Evolutionary conservation across 2,329 filamentous ascomycete genomes (phyloP).

Genomic region (Paraphaeosphaeria sporulosa): DNA sequence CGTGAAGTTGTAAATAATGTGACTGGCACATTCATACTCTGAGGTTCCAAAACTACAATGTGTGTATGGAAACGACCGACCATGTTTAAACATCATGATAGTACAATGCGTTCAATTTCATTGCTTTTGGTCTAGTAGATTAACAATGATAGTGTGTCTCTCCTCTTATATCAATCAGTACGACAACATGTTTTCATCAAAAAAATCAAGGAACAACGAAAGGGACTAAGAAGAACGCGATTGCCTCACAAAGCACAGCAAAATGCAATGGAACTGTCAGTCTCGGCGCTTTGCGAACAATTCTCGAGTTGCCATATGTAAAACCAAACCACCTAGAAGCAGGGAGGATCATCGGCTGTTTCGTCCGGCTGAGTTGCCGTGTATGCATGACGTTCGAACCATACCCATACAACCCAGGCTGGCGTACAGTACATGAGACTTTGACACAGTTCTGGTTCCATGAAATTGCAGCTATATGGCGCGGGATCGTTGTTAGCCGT

Average conservation of each 20-base stretch:
- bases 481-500: too few relatives aligned
- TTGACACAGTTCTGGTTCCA: not conserved
- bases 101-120: not conserved
- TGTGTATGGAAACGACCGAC: too few relatives aligned
- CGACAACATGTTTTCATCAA: not conserved
- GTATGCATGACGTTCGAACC: not conserved
- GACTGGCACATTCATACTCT: too few relatives aligned
- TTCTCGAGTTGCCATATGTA: not conserved
- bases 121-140: not conserved
- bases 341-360: not conserved
- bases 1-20: too few relatives aligned
- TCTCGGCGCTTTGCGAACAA: not conserved
- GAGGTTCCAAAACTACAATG: too few relatives aligned
- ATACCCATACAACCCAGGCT: not conserved
- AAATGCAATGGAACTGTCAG: not conserved
- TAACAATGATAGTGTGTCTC: not conserved
- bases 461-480: not conserved
- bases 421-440: not conserved
- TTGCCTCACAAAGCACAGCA: not conserved
- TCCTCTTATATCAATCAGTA: not conserved
- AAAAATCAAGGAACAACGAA: not conserved
- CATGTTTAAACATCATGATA: not conserved
- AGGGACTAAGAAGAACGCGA: not conserved
- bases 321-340: not conserved
- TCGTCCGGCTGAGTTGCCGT: not conserved